These are phyloP conservation scores for Kurtzmaniella quercitrusa DNA, from an alignment of 1,139 yeast genomes.

Conservation along the genomic window DNA sequence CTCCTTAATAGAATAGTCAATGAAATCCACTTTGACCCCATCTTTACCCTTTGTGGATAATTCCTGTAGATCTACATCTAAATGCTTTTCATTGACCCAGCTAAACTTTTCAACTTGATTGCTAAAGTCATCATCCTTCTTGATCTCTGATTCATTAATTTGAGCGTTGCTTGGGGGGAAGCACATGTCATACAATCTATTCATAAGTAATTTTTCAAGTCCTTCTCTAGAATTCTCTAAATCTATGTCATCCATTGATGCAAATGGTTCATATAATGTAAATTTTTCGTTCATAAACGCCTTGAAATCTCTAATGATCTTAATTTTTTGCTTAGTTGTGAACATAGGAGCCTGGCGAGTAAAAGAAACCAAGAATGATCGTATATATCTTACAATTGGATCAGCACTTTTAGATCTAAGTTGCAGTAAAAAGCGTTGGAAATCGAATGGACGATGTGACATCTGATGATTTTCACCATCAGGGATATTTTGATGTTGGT, in stretches of 20 bases:
- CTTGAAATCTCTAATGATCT: slow-evolving; percentile 71
- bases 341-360: slow-evolving; percentile 56
- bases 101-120: slow-evolving; percentile 60
- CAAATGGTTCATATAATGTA: slow-evolving; percentile 67
- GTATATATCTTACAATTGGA: slow-evolving; percentile 81
- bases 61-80: slow-evolving; percentile 60
- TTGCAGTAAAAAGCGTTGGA: slow-evolving; percentile 71
- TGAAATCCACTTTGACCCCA: slow-evolving; percentile 52
- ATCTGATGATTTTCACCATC: slow-evolving; percentile 19
- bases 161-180: slow-evolving; percentile 68
- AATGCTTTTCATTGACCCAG: slow-evolving; percentile 75
- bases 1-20: slow-evolving; percentile 68
- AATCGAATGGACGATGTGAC: slow-evolving; percentile 64
- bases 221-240: slow-evolving; percentile 83
- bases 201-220: slow-evolving; percentile 88
- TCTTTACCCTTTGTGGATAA: slow-evolving; percentile 17
- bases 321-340: slow-evolving; percentile 72
- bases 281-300: slow-evolving; percentile 66
- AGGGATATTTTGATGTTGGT: background rate
- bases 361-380: slow-evolving; percentile 77
- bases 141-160: slow-evolving; percentile 47
- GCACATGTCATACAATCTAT: slow-evolving; percentile 70
- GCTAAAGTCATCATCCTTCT: slow-evolving; percentile 53
- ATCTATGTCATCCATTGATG: slow-evolving; percentile 52
- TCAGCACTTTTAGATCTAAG: slow-evolving; percentile 76